Evolutionary conservation across 805 yeast species (phyloP).

Genomic region (Starmerella geochares): DNA sequence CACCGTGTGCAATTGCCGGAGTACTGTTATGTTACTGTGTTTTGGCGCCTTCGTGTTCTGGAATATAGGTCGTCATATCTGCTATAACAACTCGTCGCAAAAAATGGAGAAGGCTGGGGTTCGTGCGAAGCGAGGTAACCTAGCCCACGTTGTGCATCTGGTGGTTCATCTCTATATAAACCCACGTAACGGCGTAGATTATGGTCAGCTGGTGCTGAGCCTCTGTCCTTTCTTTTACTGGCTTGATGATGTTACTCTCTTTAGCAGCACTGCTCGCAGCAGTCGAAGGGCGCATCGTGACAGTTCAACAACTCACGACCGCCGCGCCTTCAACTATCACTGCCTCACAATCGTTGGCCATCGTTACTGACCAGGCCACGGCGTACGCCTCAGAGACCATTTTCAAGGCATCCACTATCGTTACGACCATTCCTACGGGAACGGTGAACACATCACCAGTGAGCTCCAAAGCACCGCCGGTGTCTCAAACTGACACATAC

Average conservation of each 20-base stretch:
- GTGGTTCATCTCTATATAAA: constrained; percentile 6
- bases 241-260: background rate
- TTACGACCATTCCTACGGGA: constrained; percentile 30
- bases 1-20: no score
- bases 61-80: no score
- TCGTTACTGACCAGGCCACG: constrained; percentile 21
- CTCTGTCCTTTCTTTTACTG: background rate
- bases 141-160: background rate
- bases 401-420: constrained; percentile 29
- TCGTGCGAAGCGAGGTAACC: background rate
- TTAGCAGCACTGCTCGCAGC: constrained; percentile 11
- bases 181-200: background rate
- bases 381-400: constrained; percentile 26
- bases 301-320: constrained; percentile 20
- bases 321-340: constrained; percentile 19
- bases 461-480: constrained; percentile 29
- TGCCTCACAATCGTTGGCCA: constrained; percentile 7
- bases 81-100: background rate
- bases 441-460: constrained; percentile 29
- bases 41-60: no score
- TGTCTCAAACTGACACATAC: constrained; percentile 29
- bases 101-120: constrained; percentile 8
- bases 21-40: no score
- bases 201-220: background rate
- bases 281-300: constrained; percentile 19